Conservation (phyloP, 495 filamentous ascomycete genomes). For the Xylaria scruposa region DNA sequence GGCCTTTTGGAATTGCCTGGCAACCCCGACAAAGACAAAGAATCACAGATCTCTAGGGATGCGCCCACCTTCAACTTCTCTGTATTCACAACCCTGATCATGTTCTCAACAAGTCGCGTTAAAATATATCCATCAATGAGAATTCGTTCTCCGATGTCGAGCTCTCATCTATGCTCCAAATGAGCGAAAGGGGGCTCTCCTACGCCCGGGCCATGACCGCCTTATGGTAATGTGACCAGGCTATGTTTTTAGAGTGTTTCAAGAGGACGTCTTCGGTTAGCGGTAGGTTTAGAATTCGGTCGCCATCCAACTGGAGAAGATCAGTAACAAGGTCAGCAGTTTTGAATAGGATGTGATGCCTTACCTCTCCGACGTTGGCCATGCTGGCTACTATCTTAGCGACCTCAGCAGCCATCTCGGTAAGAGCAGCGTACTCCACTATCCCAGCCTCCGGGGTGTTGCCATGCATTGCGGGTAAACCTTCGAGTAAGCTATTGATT, state of each 20-base stretch:
- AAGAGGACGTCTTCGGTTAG: slow-evolving; percentile 74
- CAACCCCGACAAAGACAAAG: not conserved
- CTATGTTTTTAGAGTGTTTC: slow-evolving; percentile 70
- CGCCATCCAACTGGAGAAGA: slow-evolving; percentile 44
- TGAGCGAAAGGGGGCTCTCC: slow-evolving; percentile 2
- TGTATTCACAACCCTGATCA: not conserved
- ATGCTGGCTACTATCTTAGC: slow-evolving; percentile 67
- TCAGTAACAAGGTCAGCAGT: slow-evolving; percentile 24
- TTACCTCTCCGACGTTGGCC: slow-evolving; percentile 62
- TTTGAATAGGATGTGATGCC: slow-evolving; percentile 32
- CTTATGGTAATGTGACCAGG: slow-evolving; percentile 71
- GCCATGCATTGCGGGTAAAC: slow-evolving; percentile 68
- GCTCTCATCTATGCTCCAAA: not conserved
- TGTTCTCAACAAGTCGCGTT: not conserved
- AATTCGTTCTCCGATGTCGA: not conserved
- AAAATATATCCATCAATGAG: not conserved
- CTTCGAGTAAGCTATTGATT: slow-evolving; percentile 65
- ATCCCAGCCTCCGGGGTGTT: slow-evolving; percentile 57
- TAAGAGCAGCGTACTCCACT: slow-evolving; percentile 65
- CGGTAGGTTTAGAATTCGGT: slow-evolving; percentile 68
- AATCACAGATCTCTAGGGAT: not conserved
- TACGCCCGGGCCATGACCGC: slow-evolving; percentile 35
- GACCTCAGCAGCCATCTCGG: slow-evolving; percentile 79
- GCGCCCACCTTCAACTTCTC: not conserved
- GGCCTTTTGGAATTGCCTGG: not conserved